These are phyloP conservation scores for Nematocida sp. DNA, from an alignment of 371 early-diverging fungal species.

Conservation along the genomic window DNA sequence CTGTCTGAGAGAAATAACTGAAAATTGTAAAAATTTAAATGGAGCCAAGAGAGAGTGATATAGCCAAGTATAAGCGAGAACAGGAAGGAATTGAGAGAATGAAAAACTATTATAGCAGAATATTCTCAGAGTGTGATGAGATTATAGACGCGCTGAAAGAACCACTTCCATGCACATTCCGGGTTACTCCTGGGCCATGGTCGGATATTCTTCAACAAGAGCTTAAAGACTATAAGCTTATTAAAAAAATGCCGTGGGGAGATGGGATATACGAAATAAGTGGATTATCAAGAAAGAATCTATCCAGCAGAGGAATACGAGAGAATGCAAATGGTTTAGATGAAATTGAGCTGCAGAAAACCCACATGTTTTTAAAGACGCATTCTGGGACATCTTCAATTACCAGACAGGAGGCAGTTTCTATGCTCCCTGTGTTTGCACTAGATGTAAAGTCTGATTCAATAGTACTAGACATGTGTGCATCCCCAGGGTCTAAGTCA, in stretches of 20 bases:
- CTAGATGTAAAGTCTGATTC: conserved; percentile 86
- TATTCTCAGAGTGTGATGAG: conserved; percentile 32
- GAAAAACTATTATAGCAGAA: conserved; percentile 58
- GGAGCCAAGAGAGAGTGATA: background rate
- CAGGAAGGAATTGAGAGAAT: conserved; percentile 46
- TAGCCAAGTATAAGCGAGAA: conserved; percentile 4
- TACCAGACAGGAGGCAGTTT: conserved; percentile 90
- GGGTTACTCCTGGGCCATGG: conserved; percentile 55
- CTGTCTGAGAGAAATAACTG: background rate
- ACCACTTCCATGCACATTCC: conserved; percentile 64
- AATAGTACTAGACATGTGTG: conserved; percentile 75
- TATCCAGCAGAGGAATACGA: conserved; percentile 7
- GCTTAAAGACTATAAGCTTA: conserved; percentile 35
- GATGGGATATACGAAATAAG: conserved; percentile 46
- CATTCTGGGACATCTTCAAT: conserved; percentile 76
- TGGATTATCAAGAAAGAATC: conserved; percentile 46
- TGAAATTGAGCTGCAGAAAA: conserved; percentile 40
- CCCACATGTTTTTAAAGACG: conserved; percentile 56
- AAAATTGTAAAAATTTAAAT: conserved; percentile 32
- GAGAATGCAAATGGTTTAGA: conserved; percentile 24
- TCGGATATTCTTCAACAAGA: conserved; percentile 30
- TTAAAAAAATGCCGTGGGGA: conserved; percentile 51
- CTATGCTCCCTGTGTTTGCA: conserved; percentile 91
- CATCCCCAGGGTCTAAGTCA: conserved; percentile 75
- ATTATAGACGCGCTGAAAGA: conserved; percentile 48